Conservation (phyloP, 2,329 filamentous ascomycete genomes). For the Aspergillus tamarii region DNA sequence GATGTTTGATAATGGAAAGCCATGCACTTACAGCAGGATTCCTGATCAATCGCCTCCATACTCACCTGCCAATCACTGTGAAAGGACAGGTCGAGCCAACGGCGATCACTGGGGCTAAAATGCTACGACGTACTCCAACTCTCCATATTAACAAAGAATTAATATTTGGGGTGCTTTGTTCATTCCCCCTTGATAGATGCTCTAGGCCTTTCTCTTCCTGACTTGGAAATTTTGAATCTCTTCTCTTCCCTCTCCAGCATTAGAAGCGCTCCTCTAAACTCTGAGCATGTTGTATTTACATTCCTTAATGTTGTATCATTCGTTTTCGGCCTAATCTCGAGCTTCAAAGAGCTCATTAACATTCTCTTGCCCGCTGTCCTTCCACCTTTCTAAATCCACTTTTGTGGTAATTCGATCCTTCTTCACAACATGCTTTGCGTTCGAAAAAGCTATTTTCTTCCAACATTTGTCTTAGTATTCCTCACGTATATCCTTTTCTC, state of each 20-base stretch:
- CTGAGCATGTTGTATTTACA: slow-evolving; percentile 8
- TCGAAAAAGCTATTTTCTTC: slow-evolving; percentile 30
- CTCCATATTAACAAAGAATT: background rate
- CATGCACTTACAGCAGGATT: slow-evolving; percentile 13
- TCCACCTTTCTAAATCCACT: background rate
- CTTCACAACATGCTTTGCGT: slow-evolving; percentile 28
- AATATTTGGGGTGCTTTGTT: background rate
- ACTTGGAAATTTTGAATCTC: background rate
- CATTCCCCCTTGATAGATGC: slow-evolving; percentile 3
- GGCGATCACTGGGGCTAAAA: slow-evolving; percentile 20
- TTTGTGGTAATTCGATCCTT: background rate
- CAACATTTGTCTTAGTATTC: slow-evolving; percentile 30
- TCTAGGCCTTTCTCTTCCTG: slow-evolving; percentile 2
- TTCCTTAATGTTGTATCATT: slow-evolving; percentile 4
- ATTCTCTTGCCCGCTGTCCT: background rate
- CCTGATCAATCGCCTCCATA: slow-evolving; percentile 9
- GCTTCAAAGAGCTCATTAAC: slow-evolving; percentile 8
- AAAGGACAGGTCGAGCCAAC: slow-evolving; percentile 8
- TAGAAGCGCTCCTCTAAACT: background rate
- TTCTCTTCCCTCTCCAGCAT: background rate
- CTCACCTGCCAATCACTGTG: slow-evolving; percentile 12
- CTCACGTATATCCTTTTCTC: slow-evolving; percentile 28
- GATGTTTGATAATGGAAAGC: slow-evolving; percentile 11
- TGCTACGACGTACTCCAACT: background rate
- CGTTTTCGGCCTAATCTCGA: background rate